phyloP scores from a whole-genome alignment of 1,284 basidiomycete species.

The Bjerkandera adusta region DNA sequence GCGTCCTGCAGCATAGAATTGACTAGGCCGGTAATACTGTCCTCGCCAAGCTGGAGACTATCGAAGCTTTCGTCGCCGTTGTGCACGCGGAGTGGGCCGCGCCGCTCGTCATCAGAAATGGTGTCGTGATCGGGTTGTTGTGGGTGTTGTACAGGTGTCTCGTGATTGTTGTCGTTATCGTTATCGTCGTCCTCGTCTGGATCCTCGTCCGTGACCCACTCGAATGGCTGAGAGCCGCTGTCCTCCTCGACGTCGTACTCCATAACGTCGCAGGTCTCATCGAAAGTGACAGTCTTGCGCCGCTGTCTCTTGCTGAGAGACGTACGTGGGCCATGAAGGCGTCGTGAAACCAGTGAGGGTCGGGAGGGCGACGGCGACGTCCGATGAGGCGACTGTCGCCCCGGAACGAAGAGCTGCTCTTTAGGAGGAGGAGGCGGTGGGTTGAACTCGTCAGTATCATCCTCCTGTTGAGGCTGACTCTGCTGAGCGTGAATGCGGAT shows the following conservation, averaged over 20 bases:
- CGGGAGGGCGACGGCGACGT: constrained; percentile 53
- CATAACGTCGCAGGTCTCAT: constrained; percentile 83
- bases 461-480: constrained; percentile 12
- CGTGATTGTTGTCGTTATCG: constrained; percentile 22
- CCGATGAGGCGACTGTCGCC: constrained; percentile 17
- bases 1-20: constrained; percentile 52
- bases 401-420: constrained; percentile 13
- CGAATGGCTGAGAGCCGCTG: constrained; percentile 35
- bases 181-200: constrained; percentile 41
- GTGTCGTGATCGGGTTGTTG: not conserved
- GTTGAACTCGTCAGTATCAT: constrained; percentile 26
- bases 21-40: constrained; percentile 62
- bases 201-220: constrained; percentile 44
- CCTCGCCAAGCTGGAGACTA: constrained; percentile 35
- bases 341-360: constrained; percentile 76
- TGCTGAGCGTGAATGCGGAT: constrained; percentile 1
- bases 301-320: constrained; percentile 40
- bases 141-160: not conserved
- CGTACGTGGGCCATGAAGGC: constrained; percentile 80
- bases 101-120: not conserved
- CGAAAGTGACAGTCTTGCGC: constrained; percentile 84
- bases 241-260: constrained; percentile 72
- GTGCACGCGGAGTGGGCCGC: constrained; percentile 10
- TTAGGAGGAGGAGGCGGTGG: constrained; percentile 30
- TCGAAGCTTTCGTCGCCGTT: constrained; percentile 25